Base-by-base conservation (phyloP, 305 asterid genomes). In the Ajuga reptans region DNA sequence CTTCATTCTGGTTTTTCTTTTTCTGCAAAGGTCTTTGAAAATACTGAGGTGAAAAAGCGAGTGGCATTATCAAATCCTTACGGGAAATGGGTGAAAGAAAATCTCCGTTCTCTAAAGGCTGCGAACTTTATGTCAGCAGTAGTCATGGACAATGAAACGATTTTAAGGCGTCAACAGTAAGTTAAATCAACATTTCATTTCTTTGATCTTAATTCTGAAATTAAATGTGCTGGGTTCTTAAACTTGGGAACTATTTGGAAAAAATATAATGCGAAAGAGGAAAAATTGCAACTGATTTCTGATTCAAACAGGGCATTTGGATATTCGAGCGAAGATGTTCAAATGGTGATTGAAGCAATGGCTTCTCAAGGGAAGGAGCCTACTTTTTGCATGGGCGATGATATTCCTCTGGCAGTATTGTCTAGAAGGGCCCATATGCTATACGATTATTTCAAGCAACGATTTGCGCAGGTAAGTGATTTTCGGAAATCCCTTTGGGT, bases 281-380 rank as follows among this genome's bases (percentile, higher is more conserved):
- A 47, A 15, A 27, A 8, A 1, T 47, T 34, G 11, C 9, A 1
- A n/a, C 53, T 51, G 17, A 15, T 43, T 68, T 14, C 17, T 34
- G 8, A 15, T 65, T 71, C 52, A 49, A 72, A 81, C 82, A 93
- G 99, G 89, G 97, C 97, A 4, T 87, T 59, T 81, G 99, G 97
- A 58, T 93, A 93, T 83, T 93, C 99, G 55, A 93, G 96, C 75
- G 99, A 93, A 93, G 99, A 93, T 82, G 99, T 93, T 72, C 99
- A 93, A 81, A 93, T 93, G 97, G 96, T 93, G 70, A 93, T 93
- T 72, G 99, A 93, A 84, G 73, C 95, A 69, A 93, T 93, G 99
- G 99, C 99, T 76, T 61, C 96, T 77, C 97, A 93, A 80, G 99
- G 96, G 75, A 93, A 90, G 87, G 98, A 93, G 82, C 96, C 98